Base-by-base conservation (phyloP, 1,139 yeast species). In the Tardiomyces digboiensis region DNA sequence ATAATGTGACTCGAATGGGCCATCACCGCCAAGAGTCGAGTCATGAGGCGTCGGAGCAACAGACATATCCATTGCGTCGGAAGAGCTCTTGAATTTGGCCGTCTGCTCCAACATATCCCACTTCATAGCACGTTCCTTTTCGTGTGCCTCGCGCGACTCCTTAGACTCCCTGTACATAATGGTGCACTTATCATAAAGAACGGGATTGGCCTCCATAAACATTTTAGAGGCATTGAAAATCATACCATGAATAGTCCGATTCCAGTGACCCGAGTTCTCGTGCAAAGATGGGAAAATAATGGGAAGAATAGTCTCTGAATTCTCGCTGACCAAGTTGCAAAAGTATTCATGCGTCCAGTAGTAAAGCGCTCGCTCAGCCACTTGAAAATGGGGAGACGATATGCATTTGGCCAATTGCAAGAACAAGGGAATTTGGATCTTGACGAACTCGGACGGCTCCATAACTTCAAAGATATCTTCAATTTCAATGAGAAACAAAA, bases 381-480 rank as follows among this genome's bases (percentile, higher is more conserved):
- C 97, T 70, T 93, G 98, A 71, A 91, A 93, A 68, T 91, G 98
- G 21, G 96, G 88, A 2, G 95, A 85, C 21, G 95, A 78, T 41
- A 93, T 89, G 68, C 97, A 89, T 66, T 86, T 88, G 45, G 96
- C 84, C 52, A 91, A 73, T 66, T 93, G 98, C 33, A 93, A 94
- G 66, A 89, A 89, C 45, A 91, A 69, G 2, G 97, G 98, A 7
- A 89, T 86, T 65, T 89, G 95, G 50, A 91, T 86, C 67, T 88
- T 87, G 52, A 82, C 76, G 61, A 91, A 91, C 66, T 93, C 97
- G 47, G 76, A 73, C 13, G 97, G 96, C 64, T 91, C 97, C 75
- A 91, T 86, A 19, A 88, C 95, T 66, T 91, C 98, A 61, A 89
- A 87, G 5, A 91, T 88, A 63, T 91, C 98, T 64, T 93, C 98